Percentiles rank a stretch among this genome's conserved stretches.
Evolutionary conservation across 108 stramenopile species (phyloP).

Genomic region (Stephanodiscus minutulus): DNA sequence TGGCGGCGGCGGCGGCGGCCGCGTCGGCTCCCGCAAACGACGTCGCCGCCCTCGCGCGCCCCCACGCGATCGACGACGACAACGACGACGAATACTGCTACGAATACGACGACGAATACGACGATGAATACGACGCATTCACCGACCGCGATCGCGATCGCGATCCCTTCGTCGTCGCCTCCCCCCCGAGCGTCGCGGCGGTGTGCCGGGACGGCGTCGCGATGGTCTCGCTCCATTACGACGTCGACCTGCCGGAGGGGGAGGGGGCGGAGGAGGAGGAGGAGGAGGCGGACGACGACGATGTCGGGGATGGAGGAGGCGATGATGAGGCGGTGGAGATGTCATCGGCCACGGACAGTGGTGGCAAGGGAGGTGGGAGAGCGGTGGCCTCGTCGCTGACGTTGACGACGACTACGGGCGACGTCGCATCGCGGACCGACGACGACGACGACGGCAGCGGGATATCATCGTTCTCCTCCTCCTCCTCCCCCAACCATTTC

Average conservation of each 20-base stretch:
- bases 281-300: too few relatives aligned
- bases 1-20: not conserved
- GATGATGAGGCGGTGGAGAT: not conserved
- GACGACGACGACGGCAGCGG: too few relatives aligned
- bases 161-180: slow-evolving; percentile 63
- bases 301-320: not conserved
- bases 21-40: not conserved
- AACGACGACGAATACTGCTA: too few relatives aligned
- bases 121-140: not conserved
- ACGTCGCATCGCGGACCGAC: not conserved
- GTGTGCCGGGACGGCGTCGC: slow-evolving; percentile 68
- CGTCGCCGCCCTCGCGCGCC: too few relatives aligned
- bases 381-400: not conserved
- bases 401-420: not conserved
- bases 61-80: too few relatives aligned
- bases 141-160: not conserved
- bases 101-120: not conserved
- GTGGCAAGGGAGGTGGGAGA: not conserved
- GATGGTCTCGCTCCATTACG: slow-evolving; percentile 58
- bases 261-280: not conserved
- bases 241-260: not conserved
- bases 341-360: not conserved
- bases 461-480: too few relatives aligned
- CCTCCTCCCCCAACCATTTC: slow-evolving; percentile 1
- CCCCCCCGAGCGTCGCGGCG: slow-evolving; percentile 69